Conservation (phyloP, 2,329 filamentous ascomycete genomes). For the Ophiostoma sp. region DNA sequence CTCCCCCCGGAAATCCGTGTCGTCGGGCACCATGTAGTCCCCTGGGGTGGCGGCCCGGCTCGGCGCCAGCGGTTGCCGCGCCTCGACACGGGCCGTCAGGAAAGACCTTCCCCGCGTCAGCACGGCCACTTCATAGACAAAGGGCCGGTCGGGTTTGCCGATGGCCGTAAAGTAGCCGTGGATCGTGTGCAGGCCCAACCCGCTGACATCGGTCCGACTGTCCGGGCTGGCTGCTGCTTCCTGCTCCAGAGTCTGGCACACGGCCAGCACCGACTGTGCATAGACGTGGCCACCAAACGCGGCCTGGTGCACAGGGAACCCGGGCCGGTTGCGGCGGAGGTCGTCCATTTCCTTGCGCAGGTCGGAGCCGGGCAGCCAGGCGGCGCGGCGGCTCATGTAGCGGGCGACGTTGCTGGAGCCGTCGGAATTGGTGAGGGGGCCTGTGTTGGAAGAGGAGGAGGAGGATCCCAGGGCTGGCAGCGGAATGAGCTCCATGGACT, state of each 20-base stretch:
- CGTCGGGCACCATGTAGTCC: constrained; percentile 23
- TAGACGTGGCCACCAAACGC: constrained; percentile 50
- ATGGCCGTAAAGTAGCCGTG: constrained; percentile 56
- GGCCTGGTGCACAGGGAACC: constrained; percentile 27
- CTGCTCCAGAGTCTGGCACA: constrained; percentile 37
- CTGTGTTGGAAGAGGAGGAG: background rate
- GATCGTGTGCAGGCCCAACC: constrained; percentile 41
- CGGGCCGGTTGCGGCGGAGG: background rate
- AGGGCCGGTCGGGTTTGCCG: constrained; percentile 51
- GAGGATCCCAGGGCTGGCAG: constrained; percentile 33
- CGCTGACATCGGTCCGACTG: background rate
- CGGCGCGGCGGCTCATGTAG: constrained; percentile 40
- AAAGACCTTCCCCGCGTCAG: constrained; percentile 51
- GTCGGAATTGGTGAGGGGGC: background rate
- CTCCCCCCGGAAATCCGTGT: constrained; percentile 37
- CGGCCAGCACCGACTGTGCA: constrained; percentile 44
- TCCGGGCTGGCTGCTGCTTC: constrained; percentile 19
- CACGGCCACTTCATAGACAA: constrained; percentile 51
- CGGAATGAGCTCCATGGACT: constrained; percentile 39
- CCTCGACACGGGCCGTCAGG: constrained; percentile 51
- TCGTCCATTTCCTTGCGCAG: constrained; percentile 24
- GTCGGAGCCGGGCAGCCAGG: constrained; percentile 39
- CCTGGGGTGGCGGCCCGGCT: constrained; percentile 39
- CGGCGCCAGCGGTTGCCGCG: constrained; percentile 47
- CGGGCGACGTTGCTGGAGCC: constrained; percentile 24